A percentile compares a stretch with the other conserved stretches of the same genome.
These are phyloP conservation scores for Chrysoporthe austroafricana DNA, from an alignment of 2,329 filamentous ascomycete species.

Conservation along the genomic window DNA sequence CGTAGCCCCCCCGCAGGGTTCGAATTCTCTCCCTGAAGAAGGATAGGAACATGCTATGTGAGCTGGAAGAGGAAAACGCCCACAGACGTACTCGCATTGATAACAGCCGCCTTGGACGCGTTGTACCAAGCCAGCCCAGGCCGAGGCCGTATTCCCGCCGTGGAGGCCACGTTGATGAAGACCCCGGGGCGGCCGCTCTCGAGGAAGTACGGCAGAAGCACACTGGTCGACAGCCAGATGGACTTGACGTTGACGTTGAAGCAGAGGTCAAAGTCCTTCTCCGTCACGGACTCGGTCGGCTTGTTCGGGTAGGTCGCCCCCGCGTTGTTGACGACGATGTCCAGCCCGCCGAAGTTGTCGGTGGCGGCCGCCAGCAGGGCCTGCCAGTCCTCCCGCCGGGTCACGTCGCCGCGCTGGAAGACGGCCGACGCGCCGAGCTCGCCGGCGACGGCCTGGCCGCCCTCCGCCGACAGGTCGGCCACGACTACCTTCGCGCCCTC, in stretches of 20 bases:
- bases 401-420: slow-evolving; percentile 50
- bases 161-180: slow-evolving; percentile 70
- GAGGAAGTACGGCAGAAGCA: slow-evolving; percentile 64
- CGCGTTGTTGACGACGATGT: slow-evolving; percentile 66
- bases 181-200: slow-evolving; percentile 58
- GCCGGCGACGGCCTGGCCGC: slow-evolving; percentile 47
- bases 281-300: slow-evolving; percentile 65
- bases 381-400: slow-evolving; percentile 57
- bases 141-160: slow-evolving; percentile 63
- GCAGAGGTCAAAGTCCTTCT: slow-evolving; percentile 67
- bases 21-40: too few species aligned
- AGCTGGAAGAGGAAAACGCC: neutral
- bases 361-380: slow-evolving; percentile 49
- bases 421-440: slow-evolving; percentile 50
- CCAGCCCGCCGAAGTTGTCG: slow-evolving; percentile 53
- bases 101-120: slow-evolving; percentile 68
- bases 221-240: slow-evolving; percentile 63
- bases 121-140: slow-evolving; percentile 72
- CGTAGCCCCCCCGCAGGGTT: too few species aligned
- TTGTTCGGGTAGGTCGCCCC: slow-evolving; percentile 64
- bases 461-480: slow-evolving; percentile 54
- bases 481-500: slow-evolving; percentile 33
- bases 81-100: slow-evolving; percentile 50
- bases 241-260: slow-evolving; percentile 73
- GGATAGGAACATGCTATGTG: too few species aligned